phyloP scores from a whole-genome alignment of 352 stramenopile species.

The Globisporangium takayamanum region DNA sequence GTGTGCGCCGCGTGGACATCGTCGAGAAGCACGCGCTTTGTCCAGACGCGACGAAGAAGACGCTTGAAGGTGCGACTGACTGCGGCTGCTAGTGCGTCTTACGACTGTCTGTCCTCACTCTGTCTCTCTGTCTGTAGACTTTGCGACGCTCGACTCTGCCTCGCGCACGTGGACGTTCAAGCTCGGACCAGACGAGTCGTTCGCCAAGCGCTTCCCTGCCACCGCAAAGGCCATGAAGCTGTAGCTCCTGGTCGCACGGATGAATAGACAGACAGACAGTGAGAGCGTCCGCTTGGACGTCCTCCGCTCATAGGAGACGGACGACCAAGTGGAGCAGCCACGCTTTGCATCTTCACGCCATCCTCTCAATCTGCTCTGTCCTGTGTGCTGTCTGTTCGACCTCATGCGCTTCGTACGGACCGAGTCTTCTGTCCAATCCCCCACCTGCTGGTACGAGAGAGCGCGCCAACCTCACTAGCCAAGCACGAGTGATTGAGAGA shows the following conservation, averaged over 20 bases:
- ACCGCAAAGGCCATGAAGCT: conserved; percentile 44
- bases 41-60: conserved; percentile 36
- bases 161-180: conserved; percentile 54
- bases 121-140: conserved; percentile 20
- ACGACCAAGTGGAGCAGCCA: no score
- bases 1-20: conserved; percentile 42
- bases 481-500: no score
- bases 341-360: no score
- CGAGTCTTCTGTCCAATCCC: no score
- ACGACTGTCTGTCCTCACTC: conserved; percentile 1
- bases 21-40: conserved; percentile 34
- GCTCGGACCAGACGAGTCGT: conserved; percentile 36
- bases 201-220: conserved; percentile 40
- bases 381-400: no score
- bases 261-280: no score
- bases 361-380: no score
- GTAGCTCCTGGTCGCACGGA: conserved; percentile 1
- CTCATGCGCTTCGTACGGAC: no score
- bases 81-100: conserved; percentile 8
- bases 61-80: conserved; percentile 27
- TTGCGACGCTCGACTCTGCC: conserved; percentile 34
- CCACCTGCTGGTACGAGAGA: no score
- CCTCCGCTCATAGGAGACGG: neutral
- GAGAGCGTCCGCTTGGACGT: no score
- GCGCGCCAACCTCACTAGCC: no score